Evolutionary conservation across 2,329 filamentous ascomycete genomes (phyloP), one percentile per base, ranked within the genome.

Genomic region (Monosporascus sp.): DNA sequence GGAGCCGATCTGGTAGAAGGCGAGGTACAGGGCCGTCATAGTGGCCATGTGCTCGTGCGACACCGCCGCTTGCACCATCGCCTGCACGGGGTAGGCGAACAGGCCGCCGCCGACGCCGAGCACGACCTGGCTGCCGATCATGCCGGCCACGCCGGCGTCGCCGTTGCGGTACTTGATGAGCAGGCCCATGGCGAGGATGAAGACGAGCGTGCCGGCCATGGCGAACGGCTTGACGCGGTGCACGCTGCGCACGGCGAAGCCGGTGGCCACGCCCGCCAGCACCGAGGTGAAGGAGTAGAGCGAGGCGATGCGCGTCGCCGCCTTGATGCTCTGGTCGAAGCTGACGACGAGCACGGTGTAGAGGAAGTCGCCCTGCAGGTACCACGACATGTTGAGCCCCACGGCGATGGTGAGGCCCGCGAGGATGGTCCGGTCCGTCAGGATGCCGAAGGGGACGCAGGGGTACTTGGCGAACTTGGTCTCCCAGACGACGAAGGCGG

Each of bases 341-440:
- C 76, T 77, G 18, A 87, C 80, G 11, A 78, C 65, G 1, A 87
- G 75, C 1, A 87, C 78, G 0, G 83, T 84, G 68, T 79, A 87
- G 3, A 88, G 74, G 65, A 80, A 87, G 62, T 85, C 80, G 22
- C 78, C 81, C 65, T 87, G 84, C 67, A 85, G 74, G 55, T 78
- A 78, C 82, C 82, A 87, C 18, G 78, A 67, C 61, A 79, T 81
- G 70, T 80, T 82, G 61, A 83, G 72, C 60, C 79, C 68, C 47
- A 74, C 55, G 8, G 76, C 82, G 44, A 88, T 83, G 3, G 79
- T 81, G 31, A 87, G 67, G 5, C 84, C 76, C 5, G 75, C 82
- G 81, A 83, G 87, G 25, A 87, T 77, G n/a, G 75, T 76, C 22
- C 84, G 81, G 62, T 87, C 82, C 66, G 79, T 82, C 61, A 87